These are phyloP conservation scores for Colletotrichum sidae DNA, from an alignment of 2,329 filamentous ascomycete genomes.

Conservation along the genomic window DNA sequence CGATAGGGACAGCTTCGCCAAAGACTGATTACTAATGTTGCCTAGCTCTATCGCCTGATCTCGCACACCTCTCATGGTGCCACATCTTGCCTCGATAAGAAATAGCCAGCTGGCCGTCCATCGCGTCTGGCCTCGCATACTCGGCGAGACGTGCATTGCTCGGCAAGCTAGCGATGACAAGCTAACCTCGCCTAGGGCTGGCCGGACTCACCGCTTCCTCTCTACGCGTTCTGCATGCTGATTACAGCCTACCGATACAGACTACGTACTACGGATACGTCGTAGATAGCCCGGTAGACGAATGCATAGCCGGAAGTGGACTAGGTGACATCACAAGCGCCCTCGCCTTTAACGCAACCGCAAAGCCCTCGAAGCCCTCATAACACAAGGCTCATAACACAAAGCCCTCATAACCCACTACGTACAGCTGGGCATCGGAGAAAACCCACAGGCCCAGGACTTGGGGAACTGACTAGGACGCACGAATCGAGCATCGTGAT, in stretches of 20 bases:
- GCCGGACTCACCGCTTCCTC: too few species aligned
- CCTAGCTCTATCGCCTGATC: too few species aligned
- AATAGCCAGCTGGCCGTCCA: too few species aligned
- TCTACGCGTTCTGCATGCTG: background rate
- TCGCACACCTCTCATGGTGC: too few species aligned
- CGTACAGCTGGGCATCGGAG: background rate
- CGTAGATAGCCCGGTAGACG: background rate
- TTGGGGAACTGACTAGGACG: background rate
- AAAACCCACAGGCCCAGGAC: slow-evolving; percentile 7
- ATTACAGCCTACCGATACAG: slow-evolving; percentile 7
- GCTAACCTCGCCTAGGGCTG: too few species aligned
- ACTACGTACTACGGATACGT: background rate
- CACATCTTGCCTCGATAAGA: too few species aligned
- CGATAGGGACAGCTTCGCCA: background rate
- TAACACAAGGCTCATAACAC: background rate
- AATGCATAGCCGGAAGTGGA: slow-evolving; percentile 3
- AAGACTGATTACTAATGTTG: too few species aligned
- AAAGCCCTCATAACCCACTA: background rate
- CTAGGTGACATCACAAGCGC: slow-evolving; percentile 6
- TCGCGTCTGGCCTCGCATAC: too few species aligned
- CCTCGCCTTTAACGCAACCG: background rate
- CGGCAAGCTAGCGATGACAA: too few species aligned
- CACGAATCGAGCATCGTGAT: background rate
- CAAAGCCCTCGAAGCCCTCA: background rate
- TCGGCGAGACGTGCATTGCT: too few species aligned